Conservation (phyloP, 1,139 yeast species). For the Yamadazyma friedrichii region DNA sequence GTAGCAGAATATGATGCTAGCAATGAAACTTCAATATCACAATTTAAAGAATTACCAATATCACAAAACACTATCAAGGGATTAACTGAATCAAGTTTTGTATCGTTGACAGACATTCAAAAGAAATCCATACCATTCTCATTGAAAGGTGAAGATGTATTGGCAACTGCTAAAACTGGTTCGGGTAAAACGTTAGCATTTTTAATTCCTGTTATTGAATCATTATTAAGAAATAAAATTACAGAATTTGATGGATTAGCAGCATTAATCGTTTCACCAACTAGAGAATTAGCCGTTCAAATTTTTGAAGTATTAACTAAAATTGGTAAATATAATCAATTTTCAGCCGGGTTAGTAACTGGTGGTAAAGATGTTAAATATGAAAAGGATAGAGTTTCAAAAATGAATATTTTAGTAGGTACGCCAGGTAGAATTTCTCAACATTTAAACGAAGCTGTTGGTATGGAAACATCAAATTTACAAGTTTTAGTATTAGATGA, state of each 20-base stretch:
- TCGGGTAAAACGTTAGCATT: slow-evolving; percentile 96
- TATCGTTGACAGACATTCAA: slow-evolving; percentile 84
- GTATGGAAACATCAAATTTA: slow-evolving; percentile 74
- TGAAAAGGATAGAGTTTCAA: slow-evolving; percentile 82
- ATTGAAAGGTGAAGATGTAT: slow-evolving; percentile 75
- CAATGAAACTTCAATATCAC: slow-evolving; percentile 27
- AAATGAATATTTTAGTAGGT: slow-evolving; percentile 85
- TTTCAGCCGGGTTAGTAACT: slow-evolving; percentile 92
- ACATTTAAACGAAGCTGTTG: slow-evolving; percentile 92
- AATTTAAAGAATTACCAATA: slow-evolving; percentile 72
- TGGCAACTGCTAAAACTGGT: slow-evolving; percentile 96
- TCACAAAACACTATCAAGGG: slow-evolving; percentile 68
- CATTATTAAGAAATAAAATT: slow-evolving; percentile 70
- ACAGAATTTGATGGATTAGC: slow-evolving; percentile 91
- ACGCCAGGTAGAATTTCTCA: slow-evolving; percentile 96
- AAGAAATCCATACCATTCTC: slow-evolving; percentile 74
- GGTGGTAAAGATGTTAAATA: slow-evolving; percentile 94
- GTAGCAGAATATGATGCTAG: slow-evolving; percentile 52
- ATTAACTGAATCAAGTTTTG: slow-evolving; percentile 66
- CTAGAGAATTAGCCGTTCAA: slow-evolving; percentile 92
- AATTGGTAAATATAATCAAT: slow-evolving; percentile 75
- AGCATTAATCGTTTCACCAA: slow-evolving; percentile 88
- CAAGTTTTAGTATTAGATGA: slow-evolving; percentile 89
- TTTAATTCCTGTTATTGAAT: slow-evolving; percentile 79
- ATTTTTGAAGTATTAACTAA: slow-evolving; percentile 85